Base-by-base conservation (phyloP, 257 asterid genomes). In the Solanum etuberosum region DNA sequence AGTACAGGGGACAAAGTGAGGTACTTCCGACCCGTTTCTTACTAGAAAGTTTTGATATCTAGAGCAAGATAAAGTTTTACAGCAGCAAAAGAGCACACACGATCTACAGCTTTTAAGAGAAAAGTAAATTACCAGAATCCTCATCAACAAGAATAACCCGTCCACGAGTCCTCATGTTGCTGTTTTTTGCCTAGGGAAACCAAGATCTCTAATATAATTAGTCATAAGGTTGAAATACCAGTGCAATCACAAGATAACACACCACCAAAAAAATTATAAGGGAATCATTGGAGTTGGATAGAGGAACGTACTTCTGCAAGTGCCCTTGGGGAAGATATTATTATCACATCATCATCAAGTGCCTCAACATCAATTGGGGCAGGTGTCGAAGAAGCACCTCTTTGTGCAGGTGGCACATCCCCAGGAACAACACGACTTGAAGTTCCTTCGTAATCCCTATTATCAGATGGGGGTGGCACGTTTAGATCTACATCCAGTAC, bases 61-160 rank as follows among this genome's bases (percentile, higher is more conserved):
- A 81, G 31, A 81, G 85, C 70, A 81, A 81, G 21, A 31, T 48
- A 48, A 48, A 18, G 43, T 31, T 29, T 51, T 10, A 81, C 23
- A 5, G 29, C 12, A 48, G 43, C 57, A 81, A 81, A 29, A 15
- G 65, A 15, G 70, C 29, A 81, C 67, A 48, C 21, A 31, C 7
- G 15, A 81, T 81, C 42, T 48, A 81, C 42, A 54, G 59, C 16
- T 71, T 80, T 42, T 40, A 70, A 48, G 25, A 23, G 88, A 65
- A 11, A 59, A 13, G 35, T 6, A 18, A 74, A 72, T 86, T 94
- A 97, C 98, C 98, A 88, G 95, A 89, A 7, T 95, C 99, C 21
- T 94, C 91, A 88, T 97, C 98, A 92, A 94, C 96, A 89, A 95
- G 95, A 32, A 88, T 21, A n/a, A 91, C 20, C 57, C 86, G 93